Percentiles rank a stretch among this genome's conserved stretches.
phyloP scores from a whole-genome alignment of 139 green algal genomes.

The Closterium sp. region DNA sequence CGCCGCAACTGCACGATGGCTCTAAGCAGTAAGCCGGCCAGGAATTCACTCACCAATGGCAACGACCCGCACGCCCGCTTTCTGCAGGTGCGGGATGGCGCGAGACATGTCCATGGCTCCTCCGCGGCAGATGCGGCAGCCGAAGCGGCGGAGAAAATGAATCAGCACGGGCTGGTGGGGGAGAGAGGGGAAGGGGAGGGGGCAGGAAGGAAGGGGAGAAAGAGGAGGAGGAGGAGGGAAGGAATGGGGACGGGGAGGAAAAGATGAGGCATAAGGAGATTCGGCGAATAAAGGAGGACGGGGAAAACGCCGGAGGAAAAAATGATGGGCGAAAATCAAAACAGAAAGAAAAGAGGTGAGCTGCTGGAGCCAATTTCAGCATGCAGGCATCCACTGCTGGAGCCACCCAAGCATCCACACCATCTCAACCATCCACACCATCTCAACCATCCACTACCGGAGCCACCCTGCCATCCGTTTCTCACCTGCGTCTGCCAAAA shows the following conservation, averaged over 20 bases:
- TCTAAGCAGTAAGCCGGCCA: too few species aligned
- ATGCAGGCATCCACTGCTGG: too few species aligned
- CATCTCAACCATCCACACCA: too few species aligned
- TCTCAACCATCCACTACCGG: too few species aligned
- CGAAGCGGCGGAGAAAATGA: conserved; percentile 43
- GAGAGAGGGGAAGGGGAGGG: not conserved
- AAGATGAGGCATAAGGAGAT: too few species aligned
- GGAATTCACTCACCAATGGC: conserved; percentile 13
- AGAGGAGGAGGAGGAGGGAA: not conserved
- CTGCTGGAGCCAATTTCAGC: too few species aligned
- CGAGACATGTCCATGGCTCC: conserved; percentile 35
- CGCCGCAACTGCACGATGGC: conserved; percentile 32
- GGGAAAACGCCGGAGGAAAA: too few species aligned
- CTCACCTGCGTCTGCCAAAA: not conserved
- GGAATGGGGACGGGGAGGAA: too few species aligned
- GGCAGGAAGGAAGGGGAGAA: not conserved
- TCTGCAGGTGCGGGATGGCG: conserved; percentile 25
- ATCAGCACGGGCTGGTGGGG: conserved; percentile 38
- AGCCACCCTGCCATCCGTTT: not conserved
- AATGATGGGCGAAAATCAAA: too few species aligned
- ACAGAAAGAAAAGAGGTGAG: too few species aligned
- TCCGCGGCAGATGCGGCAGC: conserved; percentile 41
- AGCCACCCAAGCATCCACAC: too few species aligned
- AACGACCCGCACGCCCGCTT: conserved; percentile 32
- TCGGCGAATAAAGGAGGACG: too few species aligned